phyloP scores from a whole-genome alignment of 768 basidiomycete species.

The Termitomyces sp. region DNA sequence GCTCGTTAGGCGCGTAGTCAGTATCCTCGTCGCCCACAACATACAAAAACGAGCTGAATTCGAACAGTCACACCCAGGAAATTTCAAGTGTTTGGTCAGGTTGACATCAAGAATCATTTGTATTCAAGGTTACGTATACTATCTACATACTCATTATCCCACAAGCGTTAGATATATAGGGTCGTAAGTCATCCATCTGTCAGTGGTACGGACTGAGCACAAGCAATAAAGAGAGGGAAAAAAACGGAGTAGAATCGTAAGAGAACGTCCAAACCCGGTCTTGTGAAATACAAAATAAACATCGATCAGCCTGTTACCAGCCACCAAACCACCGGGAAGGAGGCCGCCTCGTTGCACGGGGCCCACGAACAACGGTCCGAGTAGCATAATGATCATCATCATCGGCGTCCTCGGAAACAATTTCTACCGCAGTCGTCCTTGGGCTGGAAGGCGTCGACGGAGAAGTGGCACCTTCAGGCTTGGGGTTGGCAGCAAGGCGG shows the following conservation, averaged over 20 bases:
- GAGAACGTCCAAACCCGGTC: slow-evolving; percentile 8
- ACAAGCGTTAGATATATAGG: slow-evolving; percentile 20
- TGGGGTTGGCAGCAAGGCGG: slow-evolving; percentile 66
- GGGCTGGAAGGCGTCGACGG: slow-evolving; percentile 58
- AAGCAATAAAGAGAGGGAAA: slow-evolving; percentile 7
- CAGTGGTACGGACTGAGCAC: slow-evolving; percentile 8
- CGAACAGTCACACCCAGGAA: not conserved
- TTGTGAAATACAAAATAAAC: slow-evolving; percentile 27
- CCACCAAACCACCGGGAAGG: slow-evolving; percentile 56
- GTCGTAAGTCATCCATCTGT: slow-evolving; percentile 24
- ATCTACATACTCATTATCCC: slow-evolving; percentile 24
- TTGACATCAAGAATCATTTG: slow-evolving; percentile 14
- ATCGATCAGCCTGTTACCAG: slow-evolving; percentile 37
- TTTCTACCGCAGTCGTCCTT: slow-evolving; percentile 68
- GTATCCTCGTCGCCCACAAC: slow-evolving; percentile 10
- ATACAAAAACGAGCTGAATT: slow-evolving; percentile 3
- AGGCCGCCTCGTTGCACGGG: slow-evolving; percentile 40
- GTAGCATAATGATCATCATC: slow-evolving; percentile 30
- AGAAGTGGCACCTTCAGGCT: slow-evolving; percentile 58
- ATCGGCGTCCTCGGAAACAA: slow-evolving; percentile 53
- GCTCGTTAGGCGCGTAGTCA: slow-evolving; percentile 1
- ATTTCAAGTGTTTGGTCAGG: slow-evolving; percentile 11
- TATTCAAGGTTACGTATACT: slow-evolving; percentile 27
- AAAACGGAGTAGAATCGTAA: slow-evolving; percentile 3
- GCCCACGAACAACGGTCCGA: slow-evolving; percentile 38